Evolutionary conservation across 768 basidiomycete genomes (phyloP), one percentile per base, ranked within the genome.

Genomic region (Naganishia friedmannii): DNA sequence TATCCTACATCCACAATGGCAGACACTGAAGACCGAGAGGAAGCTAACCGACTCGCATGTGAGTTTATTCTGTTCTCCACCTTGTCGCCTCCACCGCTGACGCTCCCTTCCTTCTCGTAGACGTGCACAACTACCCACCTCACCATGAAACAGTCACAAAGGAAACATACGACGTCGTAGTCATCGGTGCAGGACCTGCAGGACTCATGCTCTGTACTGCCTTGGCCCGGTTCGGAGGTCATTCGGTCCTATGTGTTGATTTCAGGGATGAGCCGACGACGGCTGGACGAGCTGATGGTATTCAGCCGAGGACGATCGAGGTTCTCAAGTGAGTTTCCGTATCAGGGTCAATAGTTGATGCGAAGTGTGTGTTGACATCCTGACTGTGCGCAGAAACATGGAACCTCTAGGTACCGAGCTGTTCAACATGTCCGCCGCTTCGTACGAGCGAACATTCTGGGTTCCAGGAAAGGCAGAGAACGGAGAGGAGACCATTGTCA

Each of bases 181-280:
- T 75, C 60, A 66, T 75, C 37, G 74, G 74, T 37, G 74, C 74
- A n/a, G 74, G 74, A 28, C 74, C 74, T 4, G 74, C 74, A 29
- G 70, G 71, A 31, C 53, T 72, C 0, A 72, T 72, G 71, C 71
- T 72, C 34, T 68, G 58, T 26, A 67, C 71, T 3, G 71, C 72
- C 6, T 46, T 73, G 29, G 72, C 72, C 0, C 37, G 72, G 26
- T 73, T 73, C 66, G 72, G 72, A 13, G 68, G 69, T 32, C 72
- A 73, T 58, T 63, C 56, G 21, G 46, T 73, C 48, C 37, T 73
- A 37, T 29, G 70, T 10, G 42, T 70, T 12, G 72, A 73, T 42
- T 55, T 48, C n/a, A 34, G 69, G 12, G 13, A 70, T 53, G 69
- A 73, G 39, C 72, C 72, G 23, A 73, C 72, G 1, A 65, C 72